Base-by-base conservation (phyloP, 306 rosid species). In the Quercus robur region DNA sequence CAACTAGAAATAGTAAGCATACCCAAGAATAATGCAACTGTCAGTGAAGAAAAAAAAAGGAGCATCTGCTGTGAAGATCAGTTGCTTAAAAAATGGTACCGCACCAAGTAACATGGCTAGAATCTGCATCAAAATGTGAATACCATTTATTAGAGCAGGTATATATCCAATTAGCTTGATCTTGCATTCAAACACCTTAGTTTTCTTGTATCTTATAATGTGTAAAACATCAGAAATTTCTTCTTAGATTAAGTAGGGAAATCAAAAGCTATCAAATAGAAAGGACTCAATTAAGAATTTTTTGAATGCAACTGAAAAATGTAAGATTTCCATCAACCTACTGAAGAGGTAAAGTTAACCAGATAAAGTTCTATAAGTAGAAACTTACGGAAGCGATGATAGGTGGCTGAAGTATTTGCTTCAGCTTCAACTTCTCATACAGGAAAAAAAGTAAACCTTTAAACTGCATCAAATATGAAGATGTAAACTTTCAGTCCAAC, bases 1-100 rank as follows among this genome's bases (percentile, higher is more conserved):
- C 74, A 49, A 31, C 51, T 21, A 81, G 57, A 38, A 70, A 69
- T 51, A 35, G 21, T 31, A 70, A 73, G 20, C 63, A 76, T 93
- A 96, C 99, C 99, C 99, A 52, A 96, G 97, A 80, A 96, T 96
- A 75, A 85, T 92, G 92, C 99, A 96, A 87, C 98, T 96, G 82
- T 96, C 98, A 14, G 98, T 96, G 86, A 96, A 90, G 90, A 96
- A 96, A 83, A 89, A 96, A 25, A 96, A 76, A 41, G 99, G 98
- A 85, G 92, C 98, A 81, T 86, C 94, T 12, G 90, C n/a, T 55
- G 94, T 87, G 74, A 96, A 89, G 82, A 96, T 90, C 78, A 88
- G 80, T 76, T 71, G 62, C 90, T 91, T 96, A 17, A 90, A 79
- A 85, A 91, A 82, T 75, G 99, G 99, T 70, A 89, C 73, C 12